Base-by-base conservation (phyloP, 2,329 filamentous ascomycete genomes). In the Aureobasidium sp. region DNA sequence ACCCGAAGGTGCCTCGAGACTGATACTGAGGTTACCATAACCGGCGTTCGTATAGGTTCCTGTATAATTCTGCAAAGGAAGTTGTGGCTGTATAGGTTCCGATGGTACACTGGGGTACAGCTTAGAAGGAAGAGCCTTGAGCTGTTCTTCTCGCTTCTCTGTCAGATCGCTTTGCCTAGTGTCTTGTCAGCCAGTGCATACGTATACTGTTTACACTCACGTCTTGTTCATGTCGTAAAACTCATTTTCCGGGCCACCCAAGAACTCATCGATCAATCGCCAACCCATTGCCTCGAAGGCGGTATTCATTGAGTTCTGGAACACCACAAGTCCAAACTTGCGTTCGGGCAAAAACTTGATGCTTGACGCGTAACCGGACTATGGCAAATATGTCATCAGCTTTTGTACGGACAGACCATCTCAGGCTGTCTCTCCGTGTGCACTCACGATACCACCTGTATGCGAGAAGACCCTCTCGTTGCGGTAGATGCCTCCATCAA, bases 311-410 rank as follows among this genome's bases (percentile, higher is more conserved):
- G 61, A 29, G 37, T 68, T 69, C 57, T 67, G 65, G 60, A 68
- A 64, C 9, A 64, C 55, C 3, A 77, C 72, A 11, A 79, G 66
- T 3, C 75, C 77, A 62, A 73, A 81, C 5, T 73, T 68, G 21
- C 74, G 60, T 11, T 72, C 71, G 0, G 79, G 79, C 47, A 81
- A 69, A 65, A 79, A 77, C 51, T 72, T 71, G 27, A 80, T 69
- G 37, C 74, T 66, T 0, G 77, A 71, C 4, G 74, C 77, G 61
- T 76, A 79, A 4, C 74, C 78, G n/a, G n/a, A 51, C 74, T 73
- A n/a, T n/a, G n/a, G n/a, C n/a, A n/a, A n/a, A n/a, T n/a, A n/a
- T n/a, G n/a, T n/a, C n/a, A n/a, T n/a, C n/a, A n/a, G n/a, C n/a
- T n/a, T n/a, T n/a, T n/a, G n/a, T n/a, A n/a, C n/a, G n/a, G n/a